A percentile compares a stretch with the other conserved stretches of the same genome.
These are phyloP conservation scores for Tilletia setariae DNA, from an alignment of 1,284 basidiomycete species.

Conservation along the genomic window DNA sequence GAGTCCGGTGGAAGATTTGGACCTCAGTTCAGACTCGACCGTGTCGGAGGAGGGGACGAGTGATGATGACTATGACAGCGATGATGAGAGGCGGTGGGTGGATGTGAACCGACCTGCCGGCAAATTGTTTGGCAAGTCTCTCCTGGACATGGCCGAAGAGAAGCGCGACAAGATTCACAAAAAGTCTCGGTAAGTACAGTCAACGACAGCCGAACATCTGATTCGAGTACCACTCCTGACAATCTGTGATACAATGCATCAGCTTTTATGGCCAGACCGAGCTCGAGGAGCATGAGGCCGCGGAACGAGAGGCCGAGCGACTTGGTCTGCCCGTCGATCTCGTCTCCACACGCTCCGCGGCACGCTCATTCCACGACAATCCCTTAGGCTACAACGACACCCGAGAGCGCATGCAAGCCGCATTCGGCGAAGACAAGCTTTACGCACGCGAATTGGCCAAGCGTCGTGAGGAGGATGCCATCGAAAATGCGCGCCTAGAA, in stretches of 20 bases:
- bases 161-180: slow-evolving; percentile 27
- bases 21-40: slow-evolving; percentile 31
- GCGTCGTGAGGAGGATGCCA: slow-evolving; percentile 35
- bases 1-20: slow-evolving; percentile 45
- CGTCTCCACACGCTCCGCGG: slow-evolving; percentile 21
- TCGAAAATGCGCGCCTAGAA: slow-evolving; percentile 28
- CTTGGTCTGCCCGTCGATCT: neutral
- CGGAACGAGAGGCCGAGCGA: slow-evolving; percentile 24
- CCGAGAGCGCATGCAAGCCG: slow-evolving; percentile 46
- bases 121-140: slow-evolving; percentile 48
- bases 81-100: slow-evolving; percentile 37
- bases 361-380: slow-evolving; percentile 37
- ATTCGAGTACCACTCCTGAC: neutral
- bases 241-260: neutral
- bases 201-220: neutral
- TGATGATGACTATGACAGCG: slow-evolving; percentile 24
- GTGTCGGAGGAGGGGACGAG: slow-evolving; percentile 26
- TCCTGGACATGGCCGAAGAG: slow-evolving; percentile 40
- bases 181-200: slow-evolving; percentile 24
- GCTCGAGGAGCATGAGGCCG: slow-evolving; percentile 29
- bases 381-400: slow-evolving; percentile 49
- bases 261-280: slow-evolving; percentile 47
- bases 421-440: slow-evolving; percentile 39
- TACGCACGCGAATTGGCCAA: slow-evolving; percentile 46
- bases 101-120: slow-evolving; percentile 47